Evolutionary conservation across 768 basidiomycete genomes (phyloP).

Genomic region (Clathrus columnatus): DNA sequence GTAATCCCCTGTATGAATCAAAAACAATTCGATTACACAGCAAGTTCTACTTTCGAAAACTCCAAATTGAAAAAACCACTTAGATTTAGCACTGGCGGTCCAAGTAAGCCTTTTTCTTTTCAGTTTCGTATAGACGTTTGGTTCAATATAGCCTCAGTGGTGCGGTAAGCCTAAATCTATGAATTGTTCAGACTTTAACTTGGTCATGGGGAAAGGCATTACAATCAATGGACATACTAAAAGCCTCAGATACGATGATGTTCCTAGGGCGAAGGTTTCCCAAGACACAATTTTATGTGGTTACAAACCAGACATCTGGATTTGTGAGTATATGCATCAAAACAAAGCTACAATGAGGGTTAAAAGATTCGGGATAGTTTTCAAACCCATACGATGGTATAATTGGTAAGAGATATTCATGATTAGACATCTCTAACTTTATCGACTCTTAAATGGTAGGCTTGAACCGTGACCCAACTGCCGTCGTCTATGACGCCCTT

Average conservation of each 20-base stretch:
- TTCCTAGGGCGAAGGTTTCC: slow-evolving; percentile 36
- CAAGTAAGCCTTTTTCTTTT: neutral
- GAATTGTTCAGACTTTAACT: too few species aligned
- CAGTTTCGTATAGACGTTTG: too few species aligned
- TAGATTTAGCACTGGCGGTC: slow-evolving; percentile 41
- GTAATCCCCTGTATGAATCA: slow-evolving; percentile 35
- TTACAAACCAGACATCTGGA: slow-evolving; percentile 43
- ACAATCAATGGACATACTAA: slow-evolving; percentile 1
- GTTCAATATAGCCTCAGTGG: too few species aligned
- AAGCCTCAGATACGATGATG: slow-evolving; percentile 38
- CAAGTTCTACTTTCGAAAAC: slow-evolving; percentile 45
- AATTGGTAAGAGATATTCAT: neutral
- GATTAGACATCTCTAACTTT: neutral
- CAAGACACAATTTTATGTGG: slow-evolving; percentile 36
- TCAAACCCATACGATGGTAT: slow-evolving; percentile 4
- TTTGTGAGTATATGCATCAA: slow-evolving; percentile 22
- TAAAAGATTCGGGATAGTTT: neutral
- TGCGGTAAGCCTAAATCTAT: too few species aligned
- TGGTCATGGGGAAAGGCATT: neutral
- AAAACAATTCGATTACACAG: slow-evolving; percentile 37
- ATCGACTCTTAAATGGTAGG: neutral
- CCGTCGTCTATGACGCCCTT: slow-evolving; percentile 16
- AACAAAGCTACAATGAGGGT: neutral
- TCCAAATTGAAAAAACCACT: slow-evolving; percentile 33
- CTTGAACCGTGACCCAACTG: neutral